Percentiles rank a stretch among this genome's conserved stretches.
These are phyloP conservation scores for Pythium utonaiense DNA, from an alignment of 352 stramenopile genomes.

Conservation along the genomic window DNA sequence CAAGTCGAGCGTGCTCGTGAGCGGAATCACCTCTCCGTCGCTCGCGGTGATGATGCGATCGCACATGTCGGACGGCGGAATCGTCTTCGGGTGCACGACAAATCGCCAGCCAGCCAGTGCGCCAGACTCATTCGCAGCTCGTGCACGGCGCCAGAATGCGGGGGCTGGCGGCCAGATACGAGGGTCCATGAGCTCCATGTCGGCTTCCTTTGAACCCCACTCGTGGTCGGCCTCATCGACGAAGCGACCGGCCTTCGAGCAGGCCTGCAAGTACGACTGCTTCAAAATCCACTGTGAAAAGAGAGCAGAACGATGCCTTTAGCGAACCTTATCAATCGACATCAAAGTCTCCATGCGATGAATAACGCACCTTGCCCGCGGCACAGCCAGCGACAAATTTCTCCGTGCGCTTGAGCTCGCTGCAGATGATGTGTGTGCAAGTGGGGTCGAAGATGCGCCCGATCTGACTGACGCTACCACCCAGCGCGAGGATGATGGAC, in stretches of 20 bases:
- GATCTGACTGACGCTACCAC: slow-evolving; percentile 57
- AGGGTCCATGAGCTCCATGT: slow-evolving; percentile 65
- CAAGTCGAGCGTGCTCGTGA: slow-evolving; percentile 56
- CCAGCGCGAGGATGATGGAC: slow-evolving; percentile 67
- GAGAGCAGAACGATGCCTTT: not conserved
- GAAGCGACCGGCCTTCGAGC: slow-evolving; percentile 60
- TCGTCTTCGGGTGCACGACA: slow-evolving; percentile 69
- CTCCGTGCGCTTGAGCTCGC: slow-evolving; percentile 82
- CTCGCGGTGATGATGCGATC: slow-evolving; percentile 62
- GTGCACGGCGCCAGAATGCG: slow-evolving; percentile 62
- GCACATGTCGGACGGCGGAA: slow-evolving; percentile 79
- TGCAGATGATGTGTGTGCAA: slow-evolving; percentile 86
- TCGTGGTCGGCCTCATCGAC: slow-evolving; percentile 69
- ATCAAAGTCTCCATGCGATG: too few relatives aligned
- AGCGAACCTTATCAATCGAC: too few relatives aligned
- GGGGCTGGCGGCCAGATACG: slow-evolving; percentile 68
- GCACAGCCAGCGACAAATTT: slow-evolving; percentile 84
- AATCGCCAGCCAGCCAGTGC: slow-evolving; percentile 69
- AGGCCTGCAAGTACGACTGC: slow-evolving; percentile 72
- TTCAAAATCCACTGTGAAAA: slow-evolving; percentile 77
- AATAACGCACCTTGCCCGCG: slow-evolving; percentile 64
- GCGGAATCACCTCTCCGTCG: slow-evolving; percentile 50
- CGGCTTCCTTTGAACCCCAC: slow-evolving; percentile 51
- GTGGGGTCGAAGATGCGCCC: slow-evolving; percentile 62
- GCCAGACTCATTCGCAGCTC: slow-evolving; percentile 39